A percentile compares a stretch with the other conserved stretches of the same genome.
Evolutionary conservation across 768 basidiomycete species (phyloP).

Genomic region (Rhodocollybia butyracea): DNA sequence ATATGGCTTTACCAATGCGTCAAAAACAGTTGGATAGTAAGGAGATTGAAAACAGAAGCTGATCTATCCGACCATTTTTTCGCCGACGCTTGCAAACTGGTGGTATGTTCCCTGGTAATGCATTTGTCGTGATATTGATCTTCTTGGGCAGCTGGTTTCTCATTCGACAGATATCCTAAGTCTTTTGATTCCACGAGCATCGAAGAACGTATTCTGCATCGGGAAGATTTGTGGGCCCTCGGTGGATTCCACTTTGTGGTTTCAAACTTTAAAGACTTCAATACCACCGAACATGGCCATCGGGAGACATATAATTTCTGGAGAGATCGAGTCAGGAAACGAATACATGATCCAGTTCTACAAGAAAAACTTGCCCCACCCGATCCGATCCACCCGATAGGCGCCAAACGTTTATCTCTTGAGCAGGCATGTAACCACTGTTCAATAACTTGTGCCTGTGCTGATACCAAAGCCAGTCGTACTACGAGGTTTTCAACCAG

Average conservation of each 20-base stretch:
- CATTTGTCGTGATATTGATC: not conserved
- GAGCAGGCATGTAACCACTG: not conserved
- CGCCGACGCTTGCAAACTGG: constrained; percentile 18
- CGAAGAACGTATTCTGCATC: constrained; percentile 11
- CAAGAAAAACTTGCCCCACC: constrained; percentile 4
- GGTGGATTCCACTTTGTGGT: constrained; percentile 11
- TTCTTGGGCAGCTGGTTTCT: not conserved
- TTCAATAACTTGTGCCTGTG: not conserved
- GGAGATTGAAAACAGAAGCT: constrained; percentile 14
- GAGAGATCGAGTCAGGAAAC: constrained; percentile 3
- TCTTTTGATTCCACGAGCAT: constrained; percentile 1
- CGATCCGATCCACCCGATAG: not conserved
- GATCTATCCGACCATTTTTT: constrained; percentile 17
- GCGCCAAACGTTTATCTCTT: constrained; percentile 1
- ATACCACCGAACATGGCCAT: not conserved
- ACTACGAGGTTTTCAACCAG: constrained; percentile 12
- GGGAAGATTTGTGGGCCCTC: constrained; percentile 11
- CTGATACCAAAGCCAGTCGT: not conserved
- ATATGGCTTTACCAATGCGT: constrained; percentile 20
- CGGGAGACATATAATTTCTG: constrained; percentile 6
- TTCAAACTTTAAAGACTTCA: constrained; percentile 6
- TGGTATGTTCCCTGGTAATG: not conserved
- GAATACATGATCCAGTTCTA: not conserved
- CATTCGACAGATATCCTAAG: not conserved
- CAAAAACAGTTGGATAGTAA: constrained; percentile 13